Conservation (phyloP, 495 filamentous ascomycete genomes). For the Astrocystis sublimbata region DNA sequence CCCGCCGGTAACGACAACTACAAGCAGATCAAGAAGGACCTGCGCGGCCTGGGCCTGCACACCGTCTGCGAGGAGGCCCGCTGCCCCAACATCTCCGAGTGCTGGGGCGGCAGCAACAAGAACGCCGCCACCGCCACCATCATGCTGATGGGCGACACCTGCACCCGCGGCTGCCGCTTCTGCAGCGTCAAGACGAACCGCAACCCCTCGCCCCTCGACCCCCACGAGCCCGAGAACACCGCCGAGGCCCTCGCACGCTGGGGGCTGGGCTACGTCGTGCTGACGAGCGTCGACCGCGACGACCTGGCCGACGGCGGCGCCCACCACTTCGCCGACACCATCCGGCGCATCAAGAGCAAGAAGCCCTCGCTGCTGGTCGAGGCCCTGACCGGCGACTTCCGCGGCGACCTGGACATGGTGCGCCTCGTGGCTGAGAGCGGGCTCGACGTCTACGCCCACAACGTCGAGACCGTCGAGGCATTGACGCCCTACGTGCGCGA, state of each 20-base stretch:
- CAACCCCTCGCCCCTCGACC: conserved; percentile 78
- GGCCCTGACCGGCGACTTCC: conserved; percentile 88
- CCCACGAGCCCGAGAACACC: conserved; percentile 95
- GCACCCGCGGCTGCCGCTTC: conserved; percentile 94
- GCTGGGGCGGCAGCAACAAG: conserved; percentile 92
- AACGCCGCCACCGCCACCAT: conserved; percentile 93
- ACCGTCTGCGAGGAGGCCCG: conserved; percentile 98
- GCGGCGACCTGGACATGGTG: conserved; percentile 81
- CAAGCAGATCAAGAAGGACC: conserved; percentile 90
- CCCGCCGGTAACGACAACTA: conserved; percentile 73
- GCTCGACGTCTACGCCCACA: conserved; percentile 95
- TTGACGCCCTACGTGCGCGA: conserved; percentile 89
- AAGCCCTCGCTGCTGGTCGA: conserved; percentile 85
- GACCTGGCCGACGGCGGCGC: conserved; percentile 89
- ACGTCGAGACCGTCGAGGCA: conserved; percentile 91
- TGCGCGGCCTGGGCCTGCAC: conserved; percentile 85
- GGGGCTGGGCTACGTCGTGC: conserved; percentile 93
- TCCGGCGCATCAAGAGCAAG: conserved; percentile 91
- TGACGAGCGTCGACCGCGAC: conserved; percentile 92
- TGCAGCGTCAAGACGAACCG: conserved; percentile 91
- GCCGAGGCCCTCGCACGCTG: conserved; percentile 90
- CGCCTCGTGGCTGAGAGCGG: conserved; percentile 78
- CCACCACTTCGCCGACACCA: conserved; percentile 89
- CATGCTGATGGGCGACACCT: conserved; percentile 99
- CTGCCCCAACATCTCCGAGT: conserved; percentile 96